Percentiles rank a stretch among this genome's conserved stretches.
Evolutionary conservation across 78 protist species (phyloP).

Genomic region (Protostelium mycophagum): DNA sequence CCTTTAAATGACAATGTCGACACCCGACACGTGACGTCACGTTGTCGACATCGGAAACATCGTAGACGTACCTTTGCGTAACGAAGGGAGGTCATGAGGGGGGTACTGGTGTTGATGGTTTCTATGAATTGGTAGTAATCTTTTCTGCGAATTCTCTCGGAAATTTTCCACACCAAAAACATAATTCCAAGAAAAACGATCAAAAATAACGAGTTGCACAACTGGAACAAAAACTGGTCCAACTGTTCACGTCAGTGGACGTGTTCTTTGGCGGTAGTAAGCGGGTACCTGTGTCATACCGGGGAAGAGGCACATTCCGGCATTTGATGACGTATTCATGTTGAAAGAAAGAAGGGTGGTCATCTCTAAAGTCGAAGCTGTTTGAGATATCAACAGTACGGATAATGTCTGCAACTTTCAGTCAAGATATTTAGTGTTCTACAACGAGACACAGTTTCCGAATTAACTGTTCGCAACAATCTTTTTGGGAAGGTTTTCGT

Average conservation of each 20-base stretch:
- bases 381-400: neutral
- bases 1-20: too few relatives aligned
- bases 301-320: neutral
- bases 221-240: neutral
- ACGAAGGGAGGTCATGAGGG: neutral
- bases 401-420: neutral
- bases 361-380: neutral
- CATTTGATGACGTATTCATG: neutral
- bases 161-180: neutral
- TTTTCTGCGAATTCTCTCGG: neutral
- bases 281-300: neutral
- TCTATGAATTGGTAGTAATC: neutral
- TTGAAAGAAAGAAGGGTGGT: neutral
- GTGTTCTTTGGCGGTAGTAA: neutral
- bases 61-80: neutral
- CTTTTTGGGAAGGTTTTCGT: too few relatives aligned
- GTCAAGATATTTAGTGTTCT: too few relatives aligned
- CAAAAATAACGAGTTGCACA: neutral
- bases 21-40: too few relatives aligned
- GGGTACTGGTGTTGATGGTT: neutral
- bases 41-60: neutral
- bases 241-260: neutral
- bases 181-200: neutral
- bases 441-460: neutral
- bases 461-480: too few relatives aligned